Evolutionary conservation across 371 early-diverging fungal species (phyloP), one percentile per base, ranked within the genome.

Genomic region (Mortierella sp.): DNA sequence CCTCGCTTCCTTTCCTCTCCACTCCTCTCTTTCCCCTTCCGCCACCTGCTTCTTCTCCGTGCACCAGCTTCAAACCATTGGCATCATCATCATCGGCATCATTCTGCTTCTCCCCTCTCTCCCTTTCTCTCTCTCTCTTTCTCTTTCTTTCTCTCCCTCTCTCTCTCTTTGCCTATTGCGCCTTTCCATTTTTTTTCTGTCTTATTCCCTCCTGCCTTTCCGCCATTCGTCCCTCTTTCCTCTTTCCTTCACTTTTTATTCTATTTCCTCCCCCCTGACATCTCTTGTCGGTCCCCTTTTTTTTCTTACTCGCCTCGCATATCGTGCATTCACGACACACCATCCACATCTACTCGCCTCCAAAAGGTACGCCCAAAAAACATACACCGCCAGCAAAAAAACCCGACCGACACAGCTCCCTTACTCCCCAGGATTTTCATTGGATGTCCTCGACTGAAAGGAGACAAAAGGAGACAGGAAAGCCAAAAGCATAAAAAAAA

Each of bases 271-370:
- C 65, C 63, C 61, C 39, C 58, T 40, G 39, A 44, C 40, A 24
- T 45, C 53, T 34, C 67, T 45, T 26, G n/a, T 31, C 19, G 22
- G 29, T 24, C 53, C 29, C 69, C 53, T 41, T 41, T 68, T 29
- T 66, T 41, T 53, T 39, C 41, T 22, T 61, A 61, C 61, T 61
- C 61, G 61, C 61, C 61, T 39, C 61, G 58, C 58, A 61, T 61
- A 61, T 61, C 34, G 31, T 61, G 31, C 68, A 45, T 39, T 37
- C 48, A 37, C 68, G 40, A 65, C 43, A 65, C 40, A n/a, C 34
- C 53, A 68, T 34, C 34, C 10, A 39, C 37, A 52, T n/a, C 22
- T 43, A 37, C 52, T 68, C 47, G 24, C 50, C 50, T 68, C 43
- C 24, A n/a, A n/a, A 41, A 65, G 40, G 61, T 61, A 61, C 37